A percentile compares a stretch with the other conserved stretches of the same genome.
phyloP scores from a whole-genome alignment of 495 filamentous ascomycete genomes.

The Extremus antarcticus region DNA sequence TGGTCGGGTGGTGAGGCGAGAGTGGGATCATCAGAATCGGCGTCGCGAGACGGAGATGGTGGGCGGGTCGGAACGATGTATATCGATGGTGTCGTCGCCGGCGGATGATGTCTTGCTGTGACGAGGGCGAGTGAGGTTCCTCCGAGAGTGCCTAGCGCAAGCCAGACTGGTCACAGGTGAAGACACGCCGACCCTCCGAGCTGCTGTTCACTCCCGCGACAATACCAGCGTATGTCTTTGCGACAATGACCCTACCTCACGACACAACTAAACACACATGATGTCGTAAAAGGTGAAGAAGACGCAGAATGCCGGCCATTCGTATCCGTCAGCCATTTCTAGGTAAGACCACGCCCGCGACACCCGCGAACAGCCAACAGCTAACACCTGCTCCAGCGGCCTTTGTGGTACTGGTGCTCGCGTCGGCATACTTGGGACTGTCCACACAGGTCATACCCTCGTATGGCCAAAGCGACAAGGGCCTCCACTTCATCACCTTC shows the following conservation, averaged over 20 bases:
- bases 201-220: too few relatives aligned
- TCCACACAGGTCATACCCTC: slow-evolving; percentile 33
- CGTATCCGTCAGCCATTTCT: slow-evolving; percentile 25
- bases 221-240: too few relatives aligned
- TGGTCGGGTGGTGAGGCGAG: slow-evolving; percentile 1
- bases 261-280: not conserved
- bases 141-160: too few relatives aligned
- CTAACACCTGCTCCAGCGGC: slow-evolving; percentile 40
- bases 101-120: not conserved
- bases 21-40: slow-evolving; percentile 18
- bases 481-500: slow-evolving; percentile 81
- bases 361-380: not conserved
- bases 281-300: not conserved
- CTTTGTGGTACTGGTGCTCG: slow-evolving; percentile 65
- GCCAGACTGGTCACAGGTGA: too few relatives aligned
- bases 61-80: slow-evolving; percentile 23
- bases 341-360: slow-evolving; percentile 6
- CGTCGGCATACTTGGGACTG: slow-evolving; percentile 70
- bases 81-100: slow-evolving; percentile 1
- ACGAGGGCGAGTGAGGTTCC: slow-evolving; percentile 1
- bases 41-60: slow-evolving; percentile 6
- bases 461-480: slow-evolving; percentile 62
- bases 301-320: slow-evolving; percentile 16
- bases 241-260: not conserved
- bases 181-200: too few relatives aligned